Percentiles rank a stretch among this genome's conserved stretches.
Conservation (phyloP, 306 rosid species). For the Alnus glutinosa region DNA sequence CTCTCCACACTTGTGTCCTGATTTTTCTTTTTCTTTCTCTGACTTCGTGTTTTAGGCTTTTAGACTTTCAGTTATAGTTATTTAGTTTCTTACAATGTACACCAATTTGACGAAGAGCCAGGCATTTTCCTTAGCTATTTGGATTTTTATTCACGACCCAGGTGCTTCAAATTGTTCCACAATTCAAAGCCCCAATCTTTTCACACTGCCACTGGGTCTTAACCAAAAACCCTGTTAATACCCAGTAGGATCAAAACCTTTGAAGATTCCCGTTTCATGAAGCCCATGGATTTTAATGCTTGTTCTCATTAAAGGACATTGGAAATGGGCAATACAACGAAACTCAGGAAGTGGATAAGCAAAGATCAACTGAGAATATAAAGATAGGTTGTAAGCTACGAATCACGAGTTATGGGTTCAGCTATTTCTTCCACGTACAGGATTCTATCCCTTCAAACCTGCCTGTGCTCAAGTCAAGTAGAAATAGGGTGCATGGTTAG, state of each 20-base stretch:
- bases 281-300: slow-evolving; percentile 17
- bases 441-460: too few species aligned
- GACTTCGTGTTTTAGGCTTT: slow-evolving; percentile 5
- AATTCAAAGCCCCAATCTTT: slow-evolving; percentile 42
- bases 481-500: too few species aligned
- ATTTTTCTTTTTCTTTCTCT: slow-evolving; percentile 2
- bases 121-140: slow-evolving; percentile 57
- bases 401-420: too few species aligned
- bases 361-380: too few species aligned
- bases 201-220: slow-evolving; percentile 20
- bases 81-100: slow-evolving; percentile 37
- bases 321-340: slow-evolving; percentile 25
- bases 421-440: too few species aligned
- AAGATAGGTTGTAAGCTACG: too few species aligned
- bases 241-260: slow-evolving; percentile 23
- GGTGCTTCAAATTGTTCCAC: slow-evolving; percentile 39
- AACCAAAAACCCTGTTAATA: slow-evolving; percentile 42
- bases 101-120: slow-evolving; percentile 52
- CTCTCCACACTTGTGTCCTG: background rate
- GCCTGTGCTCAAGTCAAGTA: too few species aligned
- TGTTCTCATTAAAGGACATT: slow-evolving; percentile 12
- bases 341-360: slow-evolving; percentile 14
- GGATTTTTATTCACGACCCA: slow-evolving; percentile 51
- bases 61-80: background rate
- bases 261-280: slow-evolving; percentile 24